Percentiles rank a stretch among this genome's conserved stretches.
Conservation (phyloP, 106 monocot species). For the Dendrobium chrysotoxum region DNA sequence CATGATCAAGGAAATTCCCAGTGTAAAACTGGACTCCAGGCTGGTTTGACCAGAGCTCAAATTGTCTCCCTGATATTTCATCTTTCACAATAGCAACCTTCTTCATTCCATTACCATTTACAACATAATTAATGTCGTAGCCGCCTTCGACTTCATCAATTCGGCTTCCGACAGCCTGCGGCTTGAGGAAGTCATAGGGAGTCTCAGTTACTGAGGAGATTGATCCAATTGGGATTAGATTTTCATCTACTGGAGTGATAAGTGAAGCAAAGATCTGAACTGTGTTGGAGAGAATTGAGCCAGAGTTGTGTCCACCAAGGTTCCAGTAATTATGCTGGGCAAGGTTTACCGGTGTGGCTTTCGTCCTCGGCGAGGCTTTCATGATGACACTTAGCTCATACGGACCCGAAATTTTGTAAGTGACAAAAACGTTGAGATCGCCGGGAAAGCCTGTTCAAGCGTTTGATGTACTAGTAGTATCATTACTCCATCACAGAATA, state of each 20-base stretch:
- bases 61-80: constrained; percentile 24
- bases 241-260: constrained; percentile 23
- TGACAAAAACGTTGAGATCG: constrained; percentile 72
- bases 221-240: constrained; percentile 38
- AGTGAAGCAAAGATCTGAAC: constrained; percentile 60
- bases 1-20: constrained; percentile 39
- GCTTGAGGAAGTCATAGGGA: constrained; percentile 31
- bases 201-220: constrained; percentile 16
- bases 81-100: constrained; percentile 59
- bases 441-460: constrained; percentile 69
- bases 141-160: constrained; percentile 34
- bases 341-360: constrained; percentile 67
- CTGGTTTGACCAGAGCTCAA: constrained; percentile 73
- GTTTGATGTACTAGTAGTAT: not conserved
- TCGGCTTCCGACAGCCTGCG: constrained; percentile 26
- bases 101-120: constrained; percentile 30
- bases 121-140: constrained; percentile 78
- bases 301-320: constrained; percentile 52
- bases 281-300: constrained; percentile 37
- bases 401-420: constrained; percentile 61
- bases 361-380: constrained; percentile 25
- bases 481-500: too few species aligned
- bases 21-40: constrained; percentile 86
- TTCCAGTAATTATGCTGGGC: constrained; percentile 88
- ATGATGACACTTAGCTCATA: constrained; percentile 45